A percentile compares a stretch with the other conserved stretches of the same genome.
Evolutionary conservation across 768 basidiomycete species (phyloP).

Genomic region (Omphalotus guepiniiformis): DNA sequence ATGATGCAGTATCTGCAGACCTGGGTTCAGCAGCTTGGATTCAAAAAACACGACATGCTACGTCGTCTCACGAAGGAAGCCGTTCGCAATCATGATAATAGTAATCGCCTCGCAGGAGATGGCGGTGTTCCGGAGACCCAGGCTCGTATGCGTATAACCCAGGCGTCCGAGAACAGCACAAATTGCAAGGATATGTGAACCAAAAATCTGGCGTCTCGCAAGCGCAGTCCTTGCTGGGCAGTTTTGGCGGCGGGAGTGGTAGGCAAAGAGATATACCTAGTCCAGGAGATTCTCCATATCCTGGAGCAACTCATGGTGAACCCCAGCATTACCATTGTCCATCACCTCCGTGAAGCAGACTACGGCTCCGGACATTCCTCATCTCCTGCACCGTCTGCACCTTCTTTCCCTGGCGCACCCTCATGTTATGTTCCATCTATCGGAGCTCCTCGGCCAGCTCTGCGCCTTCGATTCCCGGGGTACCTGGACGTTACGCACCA

Average conservation of each 20-base stretch:
- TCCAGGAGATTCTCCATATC: background rate
- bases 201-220: slow-evolving; percentile 44
- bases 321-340: slow-evolving; percentile 11
- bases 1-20: slow-evolving; percentile 67
- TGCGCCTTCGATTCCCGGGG: no score
- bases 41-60: slow-evolving; percentile 44
- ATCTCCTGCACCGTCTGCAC: slow-evolving; percentile 17
- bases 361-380: slow-evolving; percentile 19
- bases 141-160: slow-evolving; percentile 45
- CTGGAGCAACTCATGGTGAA: slow-evolving; percentile 7
- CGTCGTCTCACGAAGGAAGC: slow-evolving; percentile 58
- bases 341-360: slow-evolving; percentile 22
- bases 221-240: slow-evolving; percentile 35
- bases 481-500: slow-evolving; percentile 14
- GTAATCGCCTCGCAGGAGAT: slow-evolving; percentile 52
- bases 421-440: slow-evolving; percentile 28
- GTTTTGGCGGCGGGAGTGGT: slow-evolving; percentile 20
- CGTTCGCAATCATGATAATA: slow-evolving; percentile 71
- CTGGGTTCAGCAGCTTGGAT: slow-evolving; percentile 55
- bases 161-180: slow-evolving; percentile 45
- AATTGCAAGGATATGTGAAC: slow-evolving; percentile 41
- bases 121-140: slow-evolving; percentile 41
- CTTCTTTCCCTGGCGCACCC: slow-evolving; percentile 14
- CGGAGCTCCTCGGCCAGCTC: slow-evolving; percentile 2
- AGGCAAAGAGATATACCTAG: slow-evolving; percentile 25